Percentiles rank a stretch among this genome's conserved stretches.
Conservation (phyloP, 768 basidiomycete species). For the Phylloporus arenicola region DNA sequence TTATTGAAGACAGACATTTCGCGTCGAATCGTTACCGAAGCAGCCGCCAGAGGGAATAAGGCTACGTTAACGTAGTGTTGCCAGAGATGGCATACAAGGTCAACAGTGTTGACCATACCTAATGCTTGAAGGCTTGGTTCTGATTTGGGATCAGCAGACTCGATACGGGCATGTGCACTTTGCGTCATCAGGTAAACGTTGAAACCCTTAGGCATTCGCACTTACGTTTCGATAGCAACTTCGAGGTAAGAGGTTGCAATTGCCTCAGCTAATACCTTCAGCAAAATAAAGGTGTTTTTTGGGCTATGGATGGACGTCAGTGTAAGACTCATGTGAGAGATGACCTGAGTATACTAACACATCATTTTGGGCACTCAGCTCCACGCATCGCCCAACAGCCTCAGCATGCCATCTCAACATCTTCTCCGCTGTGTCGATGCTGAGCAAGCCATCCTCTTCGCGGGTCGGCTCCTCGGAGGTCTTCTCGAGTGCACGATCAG, state of each 20-base stretch:
- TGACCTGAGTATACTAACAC: constrained; percentile 51
- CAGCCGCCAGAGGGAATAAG: constrained; percentile 77
- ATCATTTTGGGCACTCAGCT: constrained; percentile 76
- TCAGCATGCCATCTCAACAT: constrained; percentile 99
- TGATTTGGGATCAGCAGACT: constrained; percentile 64
- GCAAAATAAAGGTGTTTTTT: constrained; percentile 80
- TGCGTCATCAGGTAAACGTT: constrained; percentile 3
- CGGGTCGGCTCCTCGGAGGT: constrained; percentile 61
- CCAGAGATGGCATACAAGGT: constrained; percentile 93
- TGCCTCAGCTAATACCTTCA: constrained; percentile 81
- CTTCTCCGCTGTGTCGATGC: constrained; percentile 71
- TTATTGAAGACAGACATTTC: constrained; percentile 94
- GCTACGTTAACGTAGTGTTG: constrained; percentile 93
- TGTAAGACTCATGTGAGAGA: background rate
- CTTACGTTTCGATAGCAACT: constrained; percentile 88
- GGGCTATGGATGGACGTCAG: constrained; percentile 45
- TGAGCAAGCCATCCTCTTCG: constrained; percentile 80
- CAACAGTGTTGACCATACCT: constrained; percentile 59
- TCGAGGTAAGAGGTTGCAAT: constrained; percentile 83
- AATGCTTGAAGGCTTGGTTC: constrained; percentile 78
- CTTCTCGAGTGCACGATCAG: constrained; percentile 46
- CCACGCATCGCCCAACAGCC: constrained; percentile 89
- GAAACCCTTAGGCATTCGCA: constrained; percentile 3
- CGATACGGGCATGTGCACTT: constrained; percentile 69
- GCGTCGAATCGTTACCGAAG: constrained; percentile 79